Conservation (phyloP, 805 yeast species). For the Candida quercuum region DNA sequence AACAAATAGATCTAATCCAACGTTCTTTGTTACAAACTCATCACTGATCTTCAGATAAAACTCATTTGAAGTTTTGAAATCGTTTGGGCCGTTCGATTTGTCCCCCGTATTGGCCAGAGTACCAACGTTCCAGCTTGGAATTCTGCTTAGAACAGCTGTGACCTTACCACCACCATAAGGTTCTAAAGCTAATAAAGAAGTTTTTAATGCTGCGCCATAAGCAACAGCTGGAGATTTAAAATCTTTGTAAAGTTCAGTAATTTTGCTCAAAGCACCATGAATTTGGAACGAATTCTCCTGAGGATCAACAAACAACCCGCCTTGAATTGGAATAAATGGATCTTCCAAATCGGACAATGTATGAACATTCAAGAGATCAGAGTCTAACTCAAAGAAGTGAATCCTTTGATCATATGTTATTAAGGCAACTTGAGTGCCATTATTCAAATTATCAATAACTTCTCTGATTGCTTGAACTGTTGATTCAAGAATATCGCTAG, state of each 20-base stretch:
- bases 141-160: constrained; percentile 54
- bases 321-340: constrained; percentile 74
- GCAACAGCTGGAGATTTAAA: constrained; percentile 52
- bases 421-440: constrained; percentile 47
- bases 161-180: constrained; percentile 82
- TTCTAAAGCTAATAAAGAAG: constrained; percentile 58
- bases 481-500: constrained; percentile 55
- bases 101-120: constrained; percentile 35
- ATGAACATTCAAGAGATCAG: constrained; percentile 49
- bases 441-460: constrained; percentile 30
- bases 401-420: constrained; percentile 69
- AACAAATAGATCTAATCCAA: constrained; percentile 75
- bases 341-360: constrained; percentile 68
- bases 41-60: constrained; percentile 58
- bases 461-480: constrained; percentile 67
- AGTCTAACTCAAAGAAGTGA: constrained; percentile 66
- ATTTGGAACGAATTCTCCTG: constrained; percentile 56
- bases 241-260: constrained; percentile 41
- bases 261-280: constrained; percentile 57
- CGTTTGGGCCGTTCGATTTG: constrained; percentile 36
- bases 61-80: constrained; percentile 53
- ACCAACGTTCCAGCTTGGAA: constrained; percentile 85
- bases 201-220: constrained; percentile 72
- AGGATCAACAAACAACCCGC: constrained; percentile 80
- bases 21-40: constrained; percentile 48